Evolutionary conservation across 1,284 basidiomycete genomes (phyloP).

Genomic region (Agaricales sp.): DNA sequence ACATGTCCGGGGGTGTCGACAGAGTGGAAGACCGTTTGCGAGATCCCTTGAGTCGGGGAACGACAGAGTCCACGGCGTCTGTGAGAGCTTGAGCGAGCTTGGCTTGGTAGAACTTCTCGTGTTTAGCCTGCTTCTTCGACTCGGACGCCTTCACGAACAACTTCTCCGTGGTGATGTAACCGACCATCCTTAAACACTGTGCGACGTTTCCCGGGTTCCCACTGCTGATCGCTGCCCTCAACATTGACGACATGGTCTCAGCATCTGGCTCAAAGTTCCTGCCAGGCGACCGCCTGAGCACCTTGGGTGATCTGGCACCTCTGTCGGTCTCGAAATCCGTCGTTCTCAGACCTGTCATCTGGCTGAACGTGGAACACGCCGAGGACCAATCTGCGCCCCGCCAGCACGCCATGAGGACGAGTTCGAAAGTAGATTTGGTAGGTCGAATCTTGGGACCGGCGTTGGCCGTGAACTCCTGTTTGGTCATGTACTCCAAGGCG

Average conservation of each 20-base stretch:
- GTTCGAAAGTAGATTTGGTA: slow-evolving; percentile 35
- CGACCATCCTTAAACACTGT: slow-evolving; percentile 47
- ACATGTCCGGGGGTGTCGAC: neutral
- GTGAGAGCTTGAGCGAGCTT: slow-evolving; percentile 25
- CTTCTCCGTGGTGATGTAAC: slow-evolving; percentile 27
- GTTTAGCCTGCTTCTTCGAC: slow-evolving; percentile 18
- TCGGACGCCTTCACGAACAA: slow-evolving; percentile 15
- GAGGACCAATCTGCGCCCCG: slow-evolving; percentile 48
- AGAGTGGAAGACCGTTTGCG: neutral
- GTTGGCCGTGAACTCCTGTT: slow-evolving; percentile 29
- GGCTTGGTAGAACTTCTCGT: slow-evolving; percentile 21
- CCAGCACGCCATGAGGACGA: slow-evolving; percentile 51
- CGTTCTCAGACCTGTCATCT: slow-evolving; percentile 53
- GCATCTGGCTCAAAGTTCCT: slow-evolving; percentile 33
- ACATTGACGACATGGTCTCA: slow-evolving; percentile 39
- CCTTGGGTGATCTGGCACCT: slow-evolving; percentile 20
- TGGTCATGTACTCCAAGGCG: slow-evolving; percentile 51
- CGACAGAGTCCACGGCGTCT: slow-evolving; percentile 1
- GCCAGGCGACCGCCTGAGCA: slow-evolving; percentile 29
- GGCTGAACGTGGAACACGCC: slow-evolving; percentile 44
- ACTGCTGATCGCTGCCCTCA: slow-evolving; percentile 41
- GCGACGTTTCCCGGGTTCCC: slow-evolving; percentile 36
- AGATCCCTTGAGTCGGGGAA: neutral
- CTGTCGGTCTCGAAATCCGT: slow-evolving; percentile 43
- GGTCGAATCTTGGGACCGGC: slow-evolving; percentile 37